Evolutionary conservation across 2,329 filamentous ascomycete species (phyloP).

Genomic region (Clonostachys solani): DNA sequence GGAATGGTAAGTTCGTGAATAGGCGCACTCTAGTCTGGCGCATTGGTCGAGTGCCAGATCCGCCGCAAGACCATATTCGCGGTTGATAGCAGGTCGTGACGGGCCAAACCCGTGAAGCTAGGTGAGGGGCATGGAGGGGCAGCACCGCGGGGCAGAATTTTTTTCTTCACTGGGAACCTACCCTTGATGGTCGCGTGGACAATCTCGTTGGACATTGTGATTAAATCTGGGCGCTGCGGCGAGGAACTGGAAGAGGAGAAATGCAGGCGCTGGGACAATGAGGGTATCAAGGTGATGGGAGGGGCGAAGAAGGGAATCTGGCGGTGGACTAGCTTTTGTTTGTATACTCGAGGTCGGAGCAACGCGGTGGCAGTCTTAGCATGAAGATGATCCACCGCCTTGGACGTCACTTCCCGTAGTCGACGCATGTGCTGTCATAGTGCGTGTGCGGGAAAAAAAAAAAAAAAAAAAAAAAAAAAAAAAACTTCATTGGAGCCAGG

Average conservation of each 20-base stretch:
- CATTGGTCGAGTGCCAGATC: slow-evolving; percentile 8
- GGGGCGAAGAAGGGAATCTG: neutral
- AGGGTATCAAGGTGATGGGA: neutral
- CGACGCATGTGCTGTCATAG: neutral
- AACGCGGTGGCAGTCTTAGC: neutral
- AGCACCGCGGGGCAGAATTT: neutral
- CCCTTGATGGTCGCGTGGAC: slow-evolving; percentile 75
- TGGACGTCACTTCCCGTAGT: neutral
- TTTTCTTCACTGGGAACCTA: slow-evolving; percentile 25
- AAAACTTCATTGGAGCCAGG: neutral
- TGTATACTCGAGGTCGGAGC: neutral
- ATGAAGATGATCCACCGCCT: neutral
- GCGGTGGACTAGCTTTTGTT: neutral
- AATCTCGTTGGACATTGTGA: slow-evolving; percentile 61
- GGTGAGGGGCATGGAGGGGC: neutral
- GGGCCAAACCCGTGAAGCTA: neutral
- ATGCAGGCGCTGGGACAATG: neutral
- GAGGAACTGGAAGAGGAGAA: neutral
- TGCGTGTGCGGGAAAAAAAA: neutral
- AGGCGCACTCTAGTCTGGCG: neutral
- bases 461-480: neutral
- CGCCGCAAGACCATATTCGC: slow-evolving; percentile 2
- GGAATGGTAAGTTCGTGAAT: no score
- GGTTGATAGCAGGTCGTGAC: neutral
- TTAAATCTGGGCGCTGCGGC: neutral